Conservation (phyloP, 306 rosid genomes). For the Oemleria cerasiformis region DNA sequence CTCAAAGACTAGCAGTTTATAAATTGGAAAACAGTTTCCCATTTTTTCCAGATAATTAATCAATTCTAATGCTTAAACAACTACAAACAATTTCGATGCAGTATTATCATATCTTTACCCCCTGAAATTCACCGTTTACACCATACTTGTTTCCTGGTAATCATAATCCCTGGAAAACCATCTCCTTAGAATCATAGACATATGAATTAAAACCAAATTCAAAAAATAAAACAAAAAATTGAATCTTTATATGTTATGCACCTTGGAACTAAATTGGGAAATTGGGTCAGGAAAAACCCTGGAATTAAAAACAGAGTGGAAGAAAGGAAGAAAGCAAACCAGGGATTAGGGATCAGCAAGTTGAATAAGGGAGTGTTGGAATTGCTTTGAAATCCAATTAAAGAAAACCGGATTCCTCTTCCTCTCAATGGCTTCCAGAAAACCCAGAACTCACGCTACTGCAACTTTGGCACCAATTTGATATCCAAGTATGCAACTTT, state of each 20-base stretch:
- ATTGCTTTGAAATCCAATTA: conserved; percentile 18
- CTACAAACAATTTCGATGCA: not conserved
- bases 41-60: not conserved
- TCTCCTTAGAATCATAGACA: not conserved
- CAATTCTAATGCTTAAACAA: not conserved
- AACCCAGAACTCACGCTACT: conserved; percentile 23
- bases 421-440: not conserved
- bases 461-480: not conserved
- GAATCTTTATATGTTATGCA: not conserved
- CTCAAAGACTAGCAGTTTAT: not conserved
- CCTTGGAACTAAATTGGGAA: not conserved
- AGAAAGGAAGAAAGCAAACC: not conserved
- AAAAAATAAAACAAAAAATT: not conserved
- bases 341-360: not conserved
- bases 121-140: not conserved
- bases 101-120: not conserved
- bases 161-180: not conserved
- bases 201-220: not conserved
- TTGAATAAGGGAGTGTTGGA: conserved; percentile 12
- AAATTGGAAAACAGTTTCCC: not conserved
- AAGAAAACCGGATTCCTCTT: conserved; percentile 8
- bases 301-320: not conserved
- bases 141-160: not conserved
- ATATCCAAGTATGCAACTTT: conserved; percentile 3
- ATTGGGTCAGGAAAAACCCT: too few relatives aligned